phyloP scores from a whole-genome alignment of 2,329 filamentous ascomycete species.

The Diplodia corticola region DNA sequence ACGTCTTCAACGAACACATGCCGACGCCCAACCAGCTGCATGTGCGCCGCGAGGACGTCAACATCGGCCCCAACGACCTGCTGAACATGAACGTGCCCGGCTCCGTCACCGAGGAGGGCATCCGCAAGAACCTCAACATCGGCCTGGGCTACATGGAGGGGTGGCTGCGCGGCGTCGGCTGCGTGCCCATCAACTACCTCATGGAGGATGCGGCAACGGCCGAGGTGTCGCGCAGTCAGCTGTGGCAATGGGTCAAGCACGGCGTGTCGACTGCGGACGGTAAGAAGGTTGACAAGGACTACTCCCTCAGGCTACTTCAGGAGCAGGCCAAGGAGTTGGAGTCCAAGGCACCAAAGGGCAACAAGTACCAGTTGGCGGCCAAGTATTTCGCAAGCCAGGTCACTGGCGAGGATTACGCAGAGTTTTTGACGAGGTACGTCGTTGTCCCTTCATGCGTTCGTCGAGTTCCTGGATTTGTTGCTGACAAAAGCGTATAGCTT shows the following conservation, averaged over 20 bases:
- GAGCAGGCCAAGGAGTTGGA: slow-evolving; percentile 79
- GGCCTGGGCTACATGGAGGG: slow-evolving; percentile 98
- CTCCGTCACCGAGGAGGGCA: slow-evolving; percentile 86
- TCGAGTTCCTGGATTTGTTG: slow-evolving; percentile 21
- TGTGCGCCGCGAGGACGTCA: slow-evolving; percentile 83
- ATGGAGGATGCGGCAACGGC: slow-evolving; percentile 99
- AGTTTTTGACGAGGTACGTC: slow-evolving; percentile 84
- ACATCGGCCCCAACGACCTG: slow-evolving; percentile 82
- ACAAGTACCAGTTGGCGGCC: slow-evolving; percentile 87
- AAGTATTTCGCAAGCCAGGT: slow-evolving; percentile 93
- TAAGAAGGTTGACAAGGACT: slow-evolving; percentile 90
- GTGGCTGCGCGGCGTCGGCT: slow-evolving; percentile 92
- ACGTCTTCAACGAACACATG: slow-evolving; percentile 98
- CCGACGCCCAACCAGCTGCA: slow-evolving; percentile 97
- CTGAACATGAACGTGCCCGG: slow-evolving; percentile 98
- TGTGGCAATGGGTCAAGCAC: slow-evolving; percentile 92
- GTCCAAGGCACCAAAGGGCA: slow-evolving; percentile 75
- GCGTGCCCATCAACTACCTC: slow-evolving; percentile 94
- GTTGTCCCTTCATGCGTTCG: slow-evolving; percentile 51
- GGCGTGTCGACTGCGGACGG: slow-evolving; percentile 77
- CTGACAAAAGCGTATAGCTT: slow-evolving; percentile 54
- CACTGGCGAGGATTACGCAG: slow-evolving; percentile 95
- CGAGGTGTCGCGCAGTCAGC: slow-evolving; percentile 89
- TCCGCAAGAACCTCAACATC: slow-evolving; percentile 96
- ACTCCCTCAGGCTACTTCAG: slow-evolving; percentile 80